Evolutionary conservation across 257 asterid genomes (phyloP).

Genomic region (Plantago major): DNA sequence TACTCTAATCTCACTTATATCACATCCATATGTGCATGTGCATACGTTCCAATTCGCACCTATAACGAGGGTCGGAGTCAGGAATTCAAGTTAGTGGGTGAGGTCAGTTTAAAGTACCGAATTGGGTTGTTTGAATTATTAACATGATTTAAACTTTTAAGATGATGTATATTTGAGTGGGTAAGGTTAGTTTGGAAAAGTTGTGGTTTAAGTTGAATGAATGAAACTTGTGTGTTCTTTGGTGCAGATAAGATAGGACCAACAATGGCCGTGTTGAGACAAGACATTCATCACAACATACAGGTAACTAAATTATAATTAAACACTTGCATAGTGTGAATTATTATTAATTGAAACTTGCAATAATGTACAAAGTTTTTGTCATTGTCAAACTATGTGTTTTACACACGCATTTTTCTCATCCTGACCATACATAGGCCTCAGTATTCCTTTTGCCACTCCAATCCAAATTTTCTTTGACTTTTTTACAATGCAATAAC

Average conservation of each 20-base stretch:
- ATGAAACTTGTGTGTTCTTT: background rate
- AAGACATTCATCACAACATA: slow-evolving; percentile 69
- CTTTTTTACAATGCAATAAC: too few species aligned
- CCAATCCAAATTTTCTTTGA: too few species aligned
- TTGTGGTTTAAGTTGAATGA: background rate
- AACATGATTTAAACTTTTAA: background rate
- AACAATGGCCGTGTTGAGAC: slow-evolving; percentile 88
- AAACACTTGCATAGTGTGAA: too few species aligned
- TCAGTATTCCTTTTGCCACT: too few species aligned
- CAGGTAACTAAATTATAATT: slow-evolving; percentile 36
- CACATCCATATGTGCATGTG: background rate
- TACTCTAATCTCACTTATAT: slow-evolving; percentile 19
- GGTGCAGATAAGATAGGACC: slow-evolving; percentile 96
- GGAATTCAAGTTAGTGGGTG: too few species aligned
- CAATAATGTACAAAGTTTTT: background rate
- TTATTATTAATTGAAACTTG: background rate
- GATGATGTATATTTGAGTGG: too few species aligned
- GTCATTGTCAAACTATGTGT: slow-evolving; percentile 41
- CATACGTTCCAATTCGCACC: background rate
- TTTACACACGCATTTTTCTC: slow-evolving; percentile 33
- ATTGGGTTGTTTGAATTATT: too few species aligned
- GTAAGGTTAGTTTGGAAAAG: background rate
- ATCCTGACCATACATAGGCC: slow-evolving; percentile 18
- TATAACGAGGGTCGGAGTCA: too few species aligned
- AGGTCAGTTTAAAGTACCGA: too few species aligned